Evolutionary conservation across 805 yeast species (phyloP).

Genomic region (Suhomyces faveliae): DNA sequence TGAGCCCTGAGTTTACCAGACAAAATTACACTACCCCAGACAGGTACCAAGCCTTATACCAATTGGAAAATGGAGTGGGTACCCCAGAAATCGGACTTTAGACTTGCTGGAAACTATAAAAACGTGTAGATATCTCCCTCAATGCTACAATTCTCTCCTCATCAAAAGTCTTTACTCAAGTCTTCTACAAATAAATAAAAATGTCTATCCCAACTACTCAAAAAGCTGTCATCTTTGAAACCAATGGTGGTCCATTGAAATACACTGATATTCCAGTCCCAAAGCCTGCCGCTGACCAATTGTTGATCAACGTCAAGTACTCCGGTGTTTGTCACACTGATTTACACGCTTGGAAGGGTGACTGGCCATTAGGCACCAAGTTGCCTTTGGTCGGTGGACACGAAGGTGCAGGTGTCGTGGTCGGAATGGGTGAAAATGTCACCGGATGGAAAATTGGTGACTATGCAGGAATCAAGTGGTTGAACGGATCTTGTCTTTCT

Average conservation of each 20-base stretch:
- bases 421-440: constrained; percentile 70
- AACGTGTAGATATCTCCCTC: background rate
- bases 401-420: constrained; percentile 88
- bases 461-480: constrained; percentile 81
- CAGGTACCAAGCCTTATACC: background rate
- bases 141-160: too few species aligned
- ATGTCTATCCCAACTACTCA: constrained; percentile 57
- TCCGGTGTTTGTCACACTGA: constrained; percentile 95
- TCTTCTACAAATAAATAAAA: background rate
- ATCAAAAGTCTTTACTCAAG: background rate
- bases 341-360: constrained; percentile 92
- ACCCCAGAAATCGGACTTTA: background rate
- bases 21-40: background rate
- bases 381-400: constrained; percentile 84
- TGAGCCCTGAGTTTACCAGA: background rate
- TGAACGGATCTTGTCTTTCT: constrained; percentile 70
- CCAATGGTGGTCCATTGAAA: constrained; percentile 58
- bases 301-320: constrained; percentile 77
- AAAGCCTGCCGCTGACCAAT: constrained; percentile 70
- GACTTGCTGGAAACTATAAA: background rate
- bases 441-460: constrained; percentile 75
- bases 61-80: background rate
- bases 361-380: constrained; percentile 79
- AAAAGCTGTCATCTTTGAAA: constrained; percentile 69
- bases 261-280: constrained; percentile 78